phyloP scores from a whole-genome alignment of 78 protist species.

The Dictyostelium purpureum region DNA sequence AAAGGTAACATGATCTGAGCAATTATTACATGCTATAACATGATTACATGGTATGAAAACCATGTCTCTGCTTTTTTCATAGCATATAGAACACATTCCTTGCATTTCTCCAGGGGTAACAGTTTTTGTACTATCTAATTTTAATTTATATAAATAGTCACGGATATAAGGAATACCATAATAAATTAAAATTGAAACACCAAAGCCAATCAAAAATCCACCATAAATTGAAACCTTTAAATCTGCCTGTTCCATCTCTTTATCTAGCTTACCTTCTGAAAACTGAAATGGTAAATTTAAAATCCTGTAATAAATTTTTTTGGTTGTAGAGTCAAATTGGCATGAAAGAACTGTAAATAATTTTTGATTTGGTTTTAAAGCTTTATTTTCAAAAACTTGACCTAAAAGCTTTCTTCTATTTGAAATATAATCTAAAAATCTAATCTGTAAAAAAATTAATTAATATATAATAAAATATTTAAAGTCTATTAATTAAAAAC shows the following conservation, averaged over 20 bases:
- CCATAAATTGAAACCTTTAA: not conserved
- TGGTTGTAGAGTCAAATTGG: not conserved
- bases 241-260: not conserved
- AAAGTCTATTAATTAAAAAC: no score
- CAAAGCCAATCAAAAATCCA: not conserved
- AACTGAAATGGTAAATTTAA: slow-evolving; percentile 1
- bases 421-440: not conserved
- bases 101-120: not conserved
- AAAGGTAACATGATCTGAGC: no score
- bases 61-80: not conserved
- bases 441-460: not conserved
- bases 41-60: not conserved
- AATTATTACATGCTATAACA: not conserved
- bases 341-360: not conserved
- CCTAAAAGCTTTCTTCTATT: not conserved
- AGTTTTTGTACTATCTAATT: not conserved
- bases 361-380: not conserved
- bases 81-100: not conserved
- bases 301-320: not conserved
- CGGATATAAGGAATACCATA: not conserved
- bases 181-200: not conserved
- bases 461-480: not conserved
- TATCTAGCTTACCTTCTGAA: not conserved
- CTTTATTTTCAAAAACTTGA: not conserved
- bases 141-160: not conserved